Evolutionary conservation across 179 eudicot species (phyloP).

Genomic region (Vitellaria paradoxa): DNA sequence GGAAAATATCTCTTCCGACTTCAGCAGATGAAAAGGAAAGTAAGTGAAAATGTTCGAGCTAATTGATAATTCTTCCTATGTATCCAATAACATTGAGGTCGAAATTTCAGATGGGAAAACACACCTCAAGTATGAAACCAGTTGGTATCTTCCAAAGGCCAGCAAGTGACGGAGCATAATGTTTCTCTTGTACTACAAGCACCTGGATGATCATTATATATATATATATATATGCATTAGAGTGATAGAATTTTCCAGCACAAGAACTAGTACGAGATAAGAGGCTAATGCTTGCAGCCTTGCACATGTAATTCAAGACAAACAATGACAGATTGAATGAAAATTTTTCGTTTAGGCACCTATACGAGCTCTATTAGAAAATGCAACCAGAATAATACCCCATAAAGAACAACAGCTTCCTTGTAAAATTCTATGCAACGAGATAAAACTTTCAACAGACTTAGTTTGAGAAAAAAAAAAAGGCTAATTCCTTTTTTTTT

Average conservation of each 20-base stretch:
- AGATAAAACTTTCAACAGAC: too few species aligned
- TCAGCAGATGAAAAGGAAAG: background rate
- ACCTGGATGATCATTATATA: constrained; percentile 37
- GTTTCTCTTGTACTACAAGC: constrained; percentile 88
- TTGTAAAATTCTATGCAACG: too few species aligned
- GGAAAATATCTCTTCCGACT: constrained; percentile 83
- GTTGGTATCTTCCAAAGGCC: constrained; percentile 94
- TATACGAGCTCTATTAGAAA: background rate
- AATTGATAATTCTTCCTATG: background rate
- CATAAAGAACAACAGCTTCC: too few species aligned
- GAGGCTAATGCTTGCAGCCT: background rate
- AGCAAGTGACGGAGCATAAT: constrained; percentile 42
- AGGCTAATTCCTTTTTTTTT: too few species aligned
- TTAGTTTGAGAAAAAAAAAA: too few species aligned
- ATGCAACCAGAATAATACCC: too few species aligned
- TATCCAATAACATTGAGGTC: background rate
- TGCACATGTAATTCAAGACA: background rate
- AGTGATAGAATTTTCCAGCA: background rate
- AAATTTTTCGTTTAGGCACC: background rate
- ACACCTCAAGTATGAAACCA: constrained; percentile 81
- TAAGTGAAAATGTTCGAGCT: background rate
- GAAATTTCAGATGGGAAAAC: background rate
- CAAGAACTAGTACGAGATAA: background rate
- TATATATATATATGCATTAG: background rate
- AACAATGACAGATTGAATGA: background rate